Conservation (phyloP, 2,329 filamentous ascomycete species). For the Dactylonectria estremocensis region DNA sequence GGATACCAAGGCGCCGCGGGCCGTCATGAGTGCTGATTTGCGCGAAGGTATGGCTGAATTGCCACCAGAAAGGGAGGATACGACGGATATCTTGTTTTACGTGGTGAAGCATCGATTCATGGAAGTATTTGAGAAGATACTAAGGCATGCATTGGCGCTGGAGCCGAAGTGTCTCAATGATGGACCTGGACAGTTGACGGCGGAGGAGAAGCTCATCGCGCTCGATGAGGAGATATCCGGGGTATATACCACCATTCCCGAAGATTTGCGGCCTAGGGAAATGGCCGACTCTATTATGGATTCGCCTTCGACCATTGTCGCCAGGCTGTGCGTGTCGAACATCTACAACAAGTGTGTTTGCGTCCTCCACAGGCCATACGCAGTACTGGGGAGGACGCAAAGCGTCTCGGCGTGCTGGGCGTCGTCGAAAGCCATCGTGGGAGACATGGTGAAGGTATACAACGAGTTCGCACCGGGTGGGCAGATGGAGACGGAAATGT, state of each 20-base stretch:
- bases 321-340: constrained; percentile 10
- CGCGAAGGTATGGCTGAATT: constrained; percentile 10
- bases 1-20: constrained; percentile 8
- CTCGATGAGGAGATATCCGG: not conserved
- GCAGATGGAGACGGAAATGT: constrained; percentile 8
- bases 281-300: constrained; percentile 5
- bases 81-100: constrained; percentile 9
- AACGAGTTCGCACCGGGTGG: not conserved
- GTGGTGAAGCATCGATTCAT: constrained; percentile 7
- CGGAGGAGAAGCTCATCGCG: not conserved
- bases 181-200: not conserved
- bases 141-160: not conserved
- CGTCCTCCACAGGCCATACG: constrained; percentile 5
- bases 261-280: not conserved
- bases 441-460: constrained; percentile 1
- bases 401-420: not conserved
- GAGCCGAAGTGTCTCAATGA: not conserved
- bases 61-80: not conserved
- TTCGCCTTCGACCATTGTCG: constrained; percentile 4
- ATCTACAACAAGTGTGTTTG: constrained; percentile 10
- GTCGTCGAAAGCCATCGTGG: constrained; percentile 1
- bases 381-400: not conserved
- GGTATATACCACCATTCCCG: not conserved
- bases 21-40: not conserved
- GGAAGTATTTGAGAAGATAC: constrained; percentile 7